phyloP scores from a whole-genome alignment of 495 filamentous ascomycete genomes.

The Amphirosellinia nigrospora region DNA sequence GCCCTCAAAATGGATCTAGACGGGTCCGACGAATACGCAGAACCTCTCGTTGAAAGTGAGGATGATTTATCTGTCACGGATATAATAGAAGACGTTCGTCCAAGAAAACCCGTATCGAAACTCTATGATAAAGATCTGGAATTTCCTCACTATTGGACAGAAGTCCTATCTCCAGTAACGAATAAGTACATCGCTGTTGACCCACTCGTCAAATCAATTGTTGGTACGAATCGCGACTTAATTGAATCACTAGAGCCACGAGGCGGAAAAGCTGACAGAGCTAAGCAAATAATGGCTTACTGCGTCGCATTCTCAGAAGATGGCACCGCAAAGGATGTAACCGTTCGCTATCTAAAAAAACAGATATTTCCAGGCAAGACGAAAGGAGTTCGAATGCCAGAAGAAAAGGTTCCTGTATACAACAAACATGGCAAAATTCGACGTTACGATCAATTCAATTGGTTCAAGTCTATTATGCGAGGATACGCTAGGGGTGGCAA shows the following conservation, averaged over 20 bases:
- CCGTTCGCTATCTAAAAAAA: slow-evolving; percentile 85
- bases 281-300: slow-evolving; percentile 91
- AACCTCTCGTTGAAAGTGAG: slow-evolving; percentile 47
- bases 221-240: slow-evolving; percentile 71
- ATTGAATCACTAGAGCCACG: slow-evolving; percentile 82
- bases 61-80: slow-evolving; percentile 49
- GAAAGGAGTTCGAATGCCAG: slow-evolving; percentile 79
- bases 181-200: slow-evolving; percentile 81
- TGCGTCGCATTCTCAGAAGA: slow-evolving; percentile 85
- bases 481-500: slow-evolving; percentile 67
- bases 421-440: slow-evolving; percentile 73
- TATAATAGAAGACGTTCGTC: slow-evolving; percentile 36
- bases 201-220: slow-evolving; percentile 68
- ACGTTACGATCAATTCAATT: slow-evolving; percentile 75
- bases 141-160: slow-evolving; percentile 92
- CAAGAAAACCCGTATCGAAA: slow-evolving; percentile 32
- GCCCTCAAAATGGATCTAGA: slow-evolving; percentile 57
- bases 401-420: slow-evolving; percentile 80
- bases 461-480: slow-evolving; percentile 81
- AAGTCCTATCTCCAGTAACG: slow-evolving; percentile 80
- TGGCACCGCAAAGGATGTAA: slow-evolving; percentile 93
- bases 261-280: slow-evolving; percentile 77
- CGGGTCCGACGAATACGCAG: slow-evolving; percentile 45
- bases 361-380: slow-evolving; percentile 88
- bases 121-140: slow-evolving; percentile 72